Evolutionary conservation across 2,329 filamentous ascomycete species (phyloP), one percentile per base, ranked within the genome.

Genomic region (Aureobasidium sp.): DNA sequence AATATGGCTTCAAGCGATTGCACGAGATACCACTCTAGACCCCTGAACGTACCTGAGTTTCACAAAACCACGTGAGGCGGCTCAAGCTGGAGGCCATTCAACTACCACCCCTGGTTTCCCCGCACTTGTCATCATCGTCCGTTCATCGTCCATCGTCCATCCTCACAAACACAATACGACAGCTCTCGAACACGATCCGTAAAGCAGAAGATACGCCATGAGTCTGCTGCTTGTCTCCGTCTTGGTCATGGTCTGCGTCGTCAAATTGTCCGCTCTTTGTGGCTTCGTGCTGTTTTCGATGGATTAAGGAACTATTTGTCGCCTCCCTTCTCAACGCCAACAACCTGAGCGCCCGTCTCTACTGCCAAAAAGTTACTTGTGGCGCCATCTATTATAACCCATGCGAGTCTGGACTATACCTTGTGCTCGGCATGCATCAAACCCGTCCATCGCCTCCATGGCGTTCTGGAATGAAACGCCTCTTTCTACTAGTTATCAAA

Each of bases 251-350:
- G 37, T 60, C 9, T 60, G 45, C 35, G 35, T 25, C 19, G 37
- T 60, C 57, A 60, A 60, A 10, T 11, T 51, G 27, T 46, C 46
- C 6, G 46, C 57, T n/a, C 33, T 51, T 5, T 50, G 33, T 27
- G 25, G 45, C 45, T 60, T 31, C 27, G 31, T 60, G 35, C 46
- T 60, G 11, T 60, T 60, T 8, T 50, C 35, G 2, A 43, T 31
- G 55, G 15, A 49, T 35, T 59, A 35, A 50, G 13, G 29, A 4
- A 11, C 35, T 40, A 13, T 40, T 40, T 17, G 21, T 27, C 35
- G 33, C 19, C 21, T 23, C 31, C 31, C 23, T 38, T 37, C 11
- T 15, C 21, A 9, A 51, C 31, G 8, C 9, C 31, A 25, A 35
- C 33, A 37, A 31, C 19, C 9, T 46, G 43, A 29, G 21, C 23